phyloP scores from a whole-genome alignment of 1,284 basidiomycete species.

The Ceratobasidium theobromae region DNA sequence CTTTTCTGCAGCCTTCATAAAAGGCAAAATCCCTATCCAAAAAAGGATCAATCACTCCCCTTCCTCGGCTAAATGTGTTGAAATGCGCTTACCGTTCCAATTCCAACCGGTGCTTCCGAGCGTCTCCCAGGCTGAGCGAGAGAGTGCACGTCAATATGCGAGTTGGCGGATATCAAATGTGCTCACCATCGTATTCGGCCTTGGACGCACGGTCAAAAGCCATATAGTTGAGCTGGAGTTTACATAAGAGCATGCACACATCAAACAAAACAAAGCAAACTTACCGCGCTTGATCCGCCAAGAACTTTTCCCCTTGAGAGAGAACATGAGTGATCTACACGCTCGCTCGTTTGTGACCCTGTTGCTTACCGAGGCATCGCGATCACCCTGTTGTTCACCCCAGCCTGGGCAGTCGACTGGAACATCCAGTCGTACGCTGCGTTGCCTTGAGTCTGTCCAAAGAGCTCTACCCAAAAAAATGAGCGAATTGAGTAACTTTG shows the following conservation, averaged over 20 bases:
- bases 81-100: slow-evolving; percentile 39
- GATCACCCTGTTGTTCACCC: slow-evolving; percentile 28
- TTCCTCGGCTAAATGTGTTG: background rate
- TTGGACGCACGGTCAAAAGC: slow-evolving; percentile 42
- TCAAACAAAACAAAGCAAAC: background rate
- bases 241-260: background rate
- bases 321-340: background rate
- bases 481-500: background rate
- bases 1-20: slow-evolving; percentile 45
- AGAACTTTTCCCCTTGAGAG: slow-evolving; percentile 41
- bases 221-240: slow-evolving; percentile 42
- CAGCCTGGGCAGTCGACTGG: slow-evolving; percentile 33
- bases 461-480: slow-evolving; percentile 33
- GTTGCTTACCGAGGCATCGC: slow-evolving; percentile 28
- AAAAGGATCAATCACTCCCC: background rate
- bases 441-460: slow-evolving; percentile 35
- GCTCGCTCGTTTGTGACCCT: background rate
- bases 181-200: slow-evolving; percentile 40
- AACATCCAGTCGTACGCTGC: slow-evolving; percentile 37
- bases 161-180: slow-evolving; percentile 34
- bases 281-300: slow-evolving; percentile 41
- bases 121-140: slow-evolving; percentile 28
- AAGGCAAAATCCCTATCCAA: slow-evolving; percentile 40
- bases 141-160: slow-evolving; percentile 34
- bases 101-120: slow-evolving; percentile 40